Evolutionary conservation across 805 yeast species (phyloP).

Genomic region (Kodamaea nitidulidarum): DNA sequence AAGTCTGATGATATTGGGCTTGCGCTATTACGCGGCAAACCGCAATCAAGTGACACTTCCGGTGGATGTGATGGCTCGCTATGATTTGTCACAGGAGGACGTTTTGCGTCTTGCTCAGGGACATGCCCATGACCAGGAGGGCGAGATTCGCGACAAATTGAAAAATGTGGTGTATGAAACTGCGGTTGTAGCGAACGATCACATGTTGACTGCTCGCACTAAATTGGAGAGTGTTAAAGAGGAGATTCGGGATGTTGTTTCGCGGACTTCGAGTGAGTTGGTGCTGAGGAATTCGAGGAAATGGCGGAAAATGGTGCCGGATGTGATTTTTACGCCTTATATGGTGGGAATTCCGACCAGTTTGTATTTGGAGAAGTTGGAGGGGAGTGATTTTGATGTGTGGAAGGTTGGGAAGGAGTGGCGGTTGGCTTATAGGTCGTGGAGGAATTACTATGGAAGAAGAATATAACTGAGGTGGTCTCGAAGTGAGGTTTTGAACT

Average conservation of each 20-base stretch:
- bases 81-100: constrained; percentile 60
- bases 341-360: constrained; percentile 65
- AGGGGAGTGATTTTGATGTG: constrained; percentile 62
- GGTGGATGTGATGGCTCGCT: constrained; percentile 49
- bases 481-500: not conserved
- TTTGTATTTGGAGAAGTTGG: constrained; percentile 57
- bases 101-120: constrained; percentile 48
- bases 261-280: constrained; percentile 14
- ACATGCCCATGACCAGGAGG: constrained; percentile 27
- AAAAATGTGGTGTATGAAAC: constrained; percentile 63
- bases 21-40: constrained; percentile 51
- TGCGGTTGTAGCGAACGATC: constrained; percentile 78
- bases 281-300: constrained; percentile 22
- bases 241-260: constrained; percentile 26
- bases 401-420: constrained; percentile 51
- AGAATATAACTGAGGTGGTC: constrained; percentile 22
- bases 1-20: constrained; percentile 58
- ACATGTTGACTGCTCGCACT: constrained; percentile 62
- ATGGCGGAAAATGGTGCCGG: constrained; percentile 52
- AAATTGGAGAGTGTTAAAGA: constrained; percentile 41
- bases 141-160: constrained; percentile 33
- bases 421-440: constrained; percentile 62
- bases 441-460: constrained; percentile 42
- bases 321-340: constrained; percentile 62
- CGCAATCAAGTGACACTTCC: constrained; percentile 60